Conservation (phyloP, 2,329 filamentous ascomycete genomes). For the Clarireedia hainanense region DNA sequence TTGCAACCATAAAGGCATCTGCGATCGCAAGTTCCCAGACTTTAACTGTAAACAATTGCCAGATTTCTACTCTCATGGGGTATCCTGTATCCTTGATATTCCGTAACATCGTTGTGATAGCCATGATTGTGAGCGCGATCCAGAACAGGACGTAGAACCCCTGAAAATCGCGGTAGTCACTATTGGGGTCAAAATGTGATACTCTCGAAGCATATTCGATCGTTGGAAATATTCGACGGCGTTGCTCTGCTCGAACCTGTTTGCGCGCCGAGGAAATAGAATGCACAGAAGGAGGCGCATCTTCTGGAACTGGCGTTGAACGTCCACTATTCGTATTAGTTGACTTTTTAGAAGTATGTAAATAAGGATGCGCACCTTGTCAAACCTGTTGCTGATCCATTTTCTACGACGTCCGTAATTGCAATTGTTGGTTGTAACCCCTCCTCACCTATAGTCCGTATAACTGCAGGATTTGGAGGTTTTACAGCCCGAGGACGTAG, state of each 20-base stretch:
- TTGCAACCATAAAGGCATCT: conserved; percentile 78
- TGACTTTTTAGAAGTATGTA: background rate
- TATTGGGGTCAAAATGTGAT: conserved; percentile 89
- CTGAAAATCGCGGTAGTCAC: conserved; percentile 88
- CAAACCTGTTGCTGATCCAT: conserved; percentile 17
- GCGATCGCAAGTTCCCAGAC: conserved; percentile 78
- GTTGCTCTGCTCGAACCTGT: conserved; percentile 72
- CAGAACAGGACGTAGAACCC: conserved; percentile 98
- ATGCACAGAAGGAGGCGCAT: conserved; percentile 88
- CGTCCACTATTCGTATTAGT: conserved; percentile 50
- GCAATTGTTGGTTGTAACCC: conserved; percentile 13
- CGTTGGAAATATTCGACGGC: conserved; percentile 81
- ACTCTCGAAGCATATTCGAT: conserved; percentile 86
- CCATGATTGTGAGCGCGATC: conserved; percentile 96
- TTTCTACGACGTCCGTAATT: conserved; percentile 13
- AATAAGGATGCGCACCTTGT: background rate
- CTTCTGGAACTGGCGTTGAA: conserved; percentile 75
- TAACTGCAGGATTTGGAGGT: conserved; percentile 20
- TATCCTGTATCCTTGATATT: conserved; percentile 92
- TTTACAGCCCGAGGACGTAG: conserved; percentile 26
- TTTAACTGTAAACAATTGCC: conserved; percentile 80
- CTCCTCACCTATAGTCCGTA: conserved; percentile 22
- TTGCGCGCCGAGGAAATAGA: conserved; percentile 80
- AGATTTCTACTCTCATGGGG: conserved; percentile 78
- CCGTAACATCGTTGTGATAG: conserved; percentile 83